Evolutionary conservation across 345 rosid genomes (phyloP).

Genomic region (Populus davidiana): DNA sequence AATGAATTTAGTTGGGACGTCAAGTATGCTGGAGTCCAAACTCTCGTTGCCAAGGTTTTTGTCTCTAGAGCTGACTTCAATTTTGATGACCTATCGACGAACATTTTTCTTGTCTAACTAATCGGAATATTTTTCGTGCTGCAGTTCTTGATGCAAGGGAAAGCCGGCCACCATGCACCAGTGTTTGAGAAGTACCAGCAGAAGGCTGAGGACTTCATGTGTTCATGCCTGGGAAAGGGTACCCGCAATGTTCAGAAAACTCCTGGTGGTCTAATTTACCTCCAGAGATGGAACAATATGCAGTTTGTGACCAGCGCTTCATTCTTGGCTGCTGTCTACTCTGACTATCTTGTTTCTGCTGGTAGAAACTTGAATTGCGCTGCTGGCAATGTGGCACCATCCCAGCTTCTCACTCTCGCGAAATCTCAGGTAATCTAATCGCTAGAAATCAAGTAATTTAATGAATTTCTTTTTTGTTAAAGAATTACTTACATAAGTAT

Average conservation of each 20-base stretch:
- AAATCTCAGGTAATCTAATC: conserved; percentile 64
- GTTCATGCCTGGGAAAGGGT: conserved; percentile 76
- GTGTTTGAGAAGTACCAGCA: conserved; percentile 72
- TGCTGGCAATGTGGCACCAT: conserved; percentile 53
- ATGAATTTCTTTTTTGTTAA: too few species aligned
- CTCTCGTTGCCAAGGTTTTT: conserved; percentile 86
- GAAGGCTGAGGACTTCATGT: conserved; percentile 90
- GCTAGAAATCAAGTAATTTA: background rate
- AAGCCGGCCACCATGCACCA: conserved; percentile 59
- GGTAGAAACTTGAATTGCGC: conserved; percentile 54
- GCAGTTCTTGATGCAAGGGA: conserved; percentile 92
- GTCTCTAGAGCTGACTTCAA: background rate
- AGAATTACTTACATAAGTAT: background rate
- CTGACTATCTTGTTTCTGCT: conserved; percentile 82
- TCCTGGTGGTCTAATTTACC: conserved; percentile 89
- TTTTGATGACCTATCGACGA: background rate
- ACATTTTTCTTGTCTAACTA: background rate
- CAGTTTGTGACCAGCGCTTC: conserved; percentile 91
- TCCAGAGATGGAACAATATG: conserved; percentile 94
- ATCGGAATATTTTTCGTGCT: background rate
- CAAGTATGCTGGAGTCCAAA: conserved; percentile 93
- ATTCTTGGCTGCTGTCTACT: conserved; percentile 67
- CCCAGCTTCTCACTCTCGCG: conserved; percentile 73
- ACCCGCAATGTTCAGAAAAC: conserved; percentile 63
- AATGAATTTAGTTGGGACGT: conserved; percentile 98